Evolutionary conservation across 1,284 basidiomycete genomes (phyloP).

Genomic region (Boletellus dicymbophilus): DNA sequence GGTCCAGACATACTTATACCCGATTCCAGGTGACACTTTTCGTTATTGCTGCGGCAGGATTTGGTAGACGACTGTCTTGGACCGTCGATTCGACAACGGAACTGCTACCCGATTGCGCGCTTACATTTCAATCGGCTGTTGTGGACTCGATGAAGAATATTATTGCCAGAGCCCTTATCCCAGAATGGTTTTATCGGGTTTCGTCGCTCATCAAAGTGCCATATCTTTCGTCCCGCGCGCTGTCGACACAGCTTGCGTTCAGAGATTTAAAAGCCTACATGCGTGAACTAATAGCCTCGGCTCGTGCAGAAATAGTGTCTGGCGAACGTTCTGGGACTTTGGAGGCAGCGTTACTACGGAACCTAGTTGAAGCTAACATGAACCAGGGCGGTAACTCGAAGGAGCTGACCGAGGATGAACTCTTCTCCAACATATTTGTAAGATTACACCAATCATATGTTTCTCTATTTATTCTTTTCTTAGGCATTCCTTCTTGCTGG

Average conservation of each 20-base stretch:
- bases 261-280: conserved; percentile 40
- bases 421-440: conserved; percentile 49
- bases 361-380: conserved; percentile 49
- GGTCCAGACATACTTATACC: not conserved
- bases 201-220: conserved; percentile 35
- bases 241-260: conserved; percentile 31
- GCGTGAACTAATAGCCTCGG: conserved; percentile 39
- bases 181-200: conserved; percentile 35
- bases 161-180: conserved; percentile 33
- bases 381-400: conserved; percentile 30
- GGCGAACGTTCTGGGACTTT: conserved; percentile 29
- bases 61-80: conserved; percentile 40
- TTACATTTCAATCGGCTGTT: conserved; percentile 39
- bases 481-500: conserved; percentile 43
- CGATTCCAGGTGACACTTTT: conserved; percentile 37
- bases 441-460: conserved; percentile 7
- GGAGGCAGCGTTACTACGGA: conserved; percentile 40
- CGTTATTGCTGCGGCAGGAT: conserved; percentile 45
- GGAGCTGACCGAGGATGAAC: conserved; percentile 42
- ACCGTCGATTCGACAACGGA: conserved; percentile 24
- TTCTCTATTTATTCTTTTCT: not conserved
- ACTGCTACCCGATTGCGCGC: conserved; percentile 33
- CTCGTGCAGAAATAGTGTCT: conserved; percentile 35
- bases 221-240: conserved; percentile 32
- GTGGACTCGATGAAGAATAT: conserved; percentile 29